Base-by-base conservation (phyloP, 1,284 basidiomycete genomes). In the Ceratobasidium sp. region DNA sequence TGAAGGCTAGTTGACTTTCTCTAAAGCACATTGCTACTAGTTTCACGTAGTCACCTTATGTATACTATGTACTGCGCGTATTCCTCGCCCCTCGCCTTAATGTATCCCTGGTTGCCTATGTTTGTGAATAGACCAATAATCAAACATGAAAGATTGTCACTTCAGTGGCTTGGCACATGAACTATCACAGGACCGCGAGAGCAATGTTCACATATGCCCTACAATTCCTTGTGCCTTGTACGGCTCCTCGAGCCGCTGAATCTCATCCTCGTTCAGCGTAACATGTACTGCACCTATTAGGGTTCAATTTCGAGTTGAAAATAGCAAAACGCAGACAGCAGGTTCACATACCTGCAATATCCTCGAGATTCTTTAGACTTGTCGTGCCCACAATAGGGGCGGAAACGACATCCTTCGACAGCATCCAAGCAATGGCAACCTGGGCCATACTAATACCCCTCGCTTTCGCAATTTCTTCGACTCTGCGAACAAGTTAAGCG, bases 211-310 rank as follows among this genome's bases (percentile, higher is more conserved):
- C 19, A 17, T 7, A 41, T 78, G 77, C 29, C 81, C 80, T 9
- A 79, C 67, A 41, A 81, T 79, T 1, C 69, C 73, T 27, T 79
- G 74, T 17, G 82, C 81, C 0, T 36, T 47, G 77, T 85, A 85
- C 48, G 81, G 79, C 71, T 81, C 79, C 14, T 79, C 79, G 64
- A 85, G 83, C n/a, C 67, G 74, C 74, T 81, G 76, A 63, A 83
- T 78, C 78, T 85, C 84, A 31, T 84, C 84, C 17, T 79, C 73
- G 0, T 80, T 81, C 60, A 85, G 77, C 65, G 80, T 77, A 53
- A 85, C 57, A 19, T 79, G 72, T 1, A 78, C 36, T 3, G 75
- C 77, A 47, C 69, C 76, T 81, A 76, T 31, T 19, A 57, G 17
- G 3, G 33, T 24, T 6, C 17, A 57, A 33, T 1, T 62, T 3